Evolutionary conservation across 257 asterid species (phyloP), one percentile per base, ranked within the genome.

Genomic region (Gynochthodes officinalis): DNA sequence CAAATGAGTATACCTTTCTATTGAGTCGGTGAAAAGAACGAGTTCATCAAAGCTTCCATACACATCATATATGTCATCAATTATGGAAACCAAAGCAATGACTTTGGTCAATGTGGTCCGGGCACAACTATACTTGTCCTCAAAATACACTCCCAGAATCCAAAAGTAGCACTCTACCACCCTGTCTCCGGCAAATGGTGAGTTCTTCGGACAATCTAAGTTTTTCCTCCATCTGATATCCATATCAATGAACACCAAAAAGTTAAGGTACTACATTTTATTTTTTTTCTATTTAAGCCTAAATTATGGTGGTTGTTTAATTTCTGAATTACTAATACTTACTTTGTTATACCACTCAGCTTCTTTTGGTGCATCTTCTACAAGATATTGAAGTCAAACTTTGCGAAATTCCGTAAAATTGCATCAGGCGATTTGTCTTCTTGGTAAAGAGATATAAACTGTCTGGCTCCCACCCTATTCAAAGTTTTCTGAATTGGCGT

Each of bases 151-250:
- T 0, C 69, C 76, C 55, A 73, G 4, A 32, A 42, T 50, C 85
- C 82, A 78, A 40, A 84, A 76, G 70, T 78, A 84, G 71, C 70
- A 44, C 23, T 84, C 85, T 8, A 52, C 82, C 27, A 76, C 4
- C 46, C 85, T 67, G 5, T 81, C 84, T 67, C 88, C 73, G 32
- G 84, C 79, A 63, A 78, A 81, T 7, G 80, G 61, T 4, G 69
- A 11, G 28, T 78, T 79, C 3, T 30, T 76, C 7, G 55, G 16
- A 14, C 64, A 64, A 16, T 76, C 79, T 23, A 84, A 23, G 39
- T 5, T 28, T 50, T 81, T 74, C 87, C 85, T 80, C 87, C 87
- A 83, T 74, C 87, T 83, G 39, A 30, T 28, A 46, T 13, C 9
- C 3, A 71, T 12, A 61, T 10, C 18, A 62, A 19, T 2, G 21